phyloP scores from a whole-genome alignment of 805 yeast species.

The Sugiyamaella mastotermitis region DNA sequence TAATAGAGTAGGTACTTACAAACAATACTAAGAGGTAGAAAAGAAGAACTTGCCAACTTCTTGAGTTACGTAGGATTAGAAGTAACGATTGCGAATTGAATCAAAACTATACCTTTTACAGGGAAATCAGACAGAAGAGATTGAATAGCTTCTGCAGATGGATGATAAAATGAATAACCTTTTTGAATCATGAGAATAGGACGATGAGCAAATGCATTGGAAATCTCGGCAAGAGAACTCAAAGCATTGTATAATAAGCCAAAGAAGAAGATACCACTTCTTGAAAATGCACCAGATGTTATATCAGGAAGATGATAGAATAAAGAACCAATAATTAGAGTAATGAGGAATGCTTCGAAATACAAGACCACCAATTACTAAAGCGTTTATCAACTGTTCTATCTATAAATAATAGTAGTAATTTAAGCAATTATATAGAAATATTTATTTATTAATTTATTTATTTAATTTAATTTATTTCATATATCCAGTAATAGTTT shows the following conservation, averaged over 20 bases:
- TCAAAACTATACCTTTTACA: slow-evolving; percentile 42
- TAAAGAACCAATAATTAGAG: slow-evolving; percentile 60
- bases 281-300: slow-evolving; percentile 54
- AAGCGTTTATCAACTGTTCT: too few relatives aligned
- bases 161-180: slow-evolving; percentile 64
- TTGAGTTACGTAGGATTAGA: slow-evolving; percentile 52
- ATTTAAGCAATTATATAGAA: too few relatives aligned
- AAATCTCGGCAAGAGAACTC: slow-evolving; percentile 51
- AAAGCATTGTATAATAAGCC: slow-evolving; percentile 56
- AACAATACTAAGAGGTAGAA: slow-evolving; percentile 41
- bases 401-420: too few relatives aligned
- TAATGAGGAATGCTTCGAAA: too few relatives aligned
- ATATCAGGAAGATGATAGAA: slow-evolving; percentile 45
- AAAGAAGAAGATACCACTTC: slow-evolving; percentile 61
- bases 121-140: slow-evolving; percentile 58
- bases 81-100: slow-evolving; percentile 42
- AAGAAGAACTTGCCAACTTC: slow-evolving; percentile 51
- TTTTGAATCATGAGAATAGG: slow-evolving; percentile 67
- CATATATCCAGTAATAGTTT: too few relatives aligned
- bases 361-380: too few relatives aligned
- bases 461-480: too few relatives aligned
- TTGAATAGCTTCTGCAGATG: slow-evolving; percentile 68
- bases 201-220: slow-evolving; percentile 43
- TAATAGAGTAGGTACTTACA: slow-evolving; percentile 41
- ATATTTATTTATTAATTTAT: too few relatives aligned